Conservation (phyloP, 2,329 filamentous ascomycete species). For the Colletotrichum eleusines region DNA sequence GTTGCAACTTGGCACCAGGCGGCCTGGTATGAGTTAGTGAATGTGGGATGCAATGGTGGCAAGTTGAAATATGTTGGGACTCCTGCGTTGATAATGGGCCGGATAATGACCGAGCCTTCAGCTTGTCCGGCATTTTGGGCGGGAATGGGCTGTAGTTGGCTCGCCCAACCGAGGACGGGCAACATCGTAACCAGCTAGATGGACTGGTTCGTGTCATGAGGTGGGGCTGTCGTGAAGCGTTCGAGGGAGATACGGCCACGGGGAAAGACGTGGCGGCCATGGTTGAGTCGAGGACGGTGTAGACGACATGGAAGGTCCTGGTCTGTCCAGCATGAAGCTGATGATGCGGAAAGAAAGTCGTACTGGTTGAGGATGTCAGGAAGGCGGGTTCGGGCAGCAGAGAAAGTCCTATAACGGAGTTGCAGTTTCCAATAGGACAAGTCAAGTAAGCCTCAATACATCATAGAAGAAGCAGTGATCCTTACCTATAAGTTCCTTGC, state of each 20-base stretch:
- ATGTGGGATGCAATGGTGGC: neutral
- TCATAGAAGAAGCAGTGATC: too few species aligned
- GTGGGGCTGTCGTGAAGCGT: neutral
- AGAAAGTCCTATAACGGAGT: neutral
- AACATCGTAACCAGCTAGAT: neutral
- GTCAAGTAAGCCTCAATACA: too few species aligned
- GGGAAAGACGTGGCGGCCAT: neutral
- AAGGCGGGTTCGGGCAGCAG: neutral
- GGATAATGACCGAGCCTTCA: rapidly evolving
- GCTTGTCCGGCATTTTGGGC: rapidly evolving
- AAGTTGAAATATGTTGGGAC: rapidly evolving
- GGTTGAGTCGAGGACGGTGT: neutral
- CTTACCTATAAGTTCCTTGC: too few species aligned
- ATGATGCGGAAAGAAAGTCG: neutral
- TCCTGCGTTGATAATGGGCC: neutral
- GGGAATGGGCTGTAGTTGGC: too few species aligned
- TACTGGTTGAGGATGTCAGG: neutral
- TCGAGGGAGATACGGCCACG: neutral
- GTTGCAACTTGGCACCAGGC: neutral
- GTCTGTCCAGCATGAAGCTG: neutral
- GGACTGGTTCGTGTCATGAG: neutral
- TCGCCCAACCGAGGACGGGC: neutral
- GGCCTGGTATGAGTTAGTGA: neutral
- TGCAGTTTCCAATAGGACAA: neutral
- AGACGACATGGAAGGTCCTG: neutral